Percentiles rank a stretch among this genome's conserved stretches.
These are phyloP conservation scores for Cutaneotrichosporon daszewskae DNA, from an alignment of 1,284 basidiomycete genomes.

Conservation along the genomic window DNA sequence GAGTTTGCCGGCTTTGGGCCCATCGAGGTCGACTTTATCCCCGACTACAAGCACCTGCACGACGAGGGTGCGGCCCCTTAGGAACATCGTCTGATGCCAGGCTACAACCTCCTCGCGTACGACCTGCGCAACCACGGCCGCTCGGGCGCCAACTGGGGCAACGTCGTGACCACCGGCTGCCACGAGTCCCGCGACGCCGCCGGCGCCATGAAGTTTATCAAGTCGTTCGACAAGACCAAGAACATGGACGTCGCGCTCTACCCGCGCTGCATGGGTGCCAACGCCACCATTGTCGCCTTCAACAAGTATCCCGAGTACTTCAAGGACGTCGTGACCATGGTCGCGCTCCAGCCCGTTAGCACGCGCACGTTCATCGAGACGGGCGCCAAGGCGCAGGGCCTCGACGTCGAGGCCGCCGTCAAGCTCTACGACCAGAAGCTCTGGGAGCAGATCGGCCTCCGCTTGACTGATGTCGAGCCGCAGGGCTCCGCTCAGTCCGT, in stretches of 20 bases:
- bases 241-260: conserved; percentile 2
- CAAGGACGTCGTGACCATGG: not conserved
- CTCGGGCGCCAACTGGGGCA: conserved; percentile 2
- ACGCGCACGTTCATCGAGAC: not conserved
- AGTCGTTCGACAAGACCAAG: not conserved
- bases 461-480: not conserved
- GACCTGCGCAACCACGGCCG: conserved; percentile 9
- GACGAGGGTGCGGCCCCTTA: too few relatives aligned
- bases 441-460: not conserved
- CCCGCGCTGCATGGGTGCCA: conserved; percentile 5
- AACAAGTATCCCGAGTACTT: not conserved
- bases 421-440: not conserved
- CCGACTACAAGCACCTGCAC: conserved; percentile 5
- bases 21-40: conserved; percentile 7
- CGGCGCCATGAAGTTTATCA: not conserved
- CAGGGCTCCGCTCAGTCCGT: not conserved
- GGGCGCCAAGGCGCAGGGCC: not conserved
- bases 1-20: not conserved
- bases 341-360: conserved; percentile 5
- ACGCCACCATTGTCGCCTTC: not conserved
- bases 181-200: conserved; percentile 2
- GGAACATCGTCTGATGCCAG: too few relatives aligned
- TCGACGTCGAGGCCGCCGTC: not conserved
- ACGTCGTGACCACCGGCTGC: not conserved
- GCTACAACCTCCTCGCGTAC: conserved; percentile 3